Conservation (phyloP, 371 early-diverging fungal genomes). For the Furculomyces boomerangus region DNA sequence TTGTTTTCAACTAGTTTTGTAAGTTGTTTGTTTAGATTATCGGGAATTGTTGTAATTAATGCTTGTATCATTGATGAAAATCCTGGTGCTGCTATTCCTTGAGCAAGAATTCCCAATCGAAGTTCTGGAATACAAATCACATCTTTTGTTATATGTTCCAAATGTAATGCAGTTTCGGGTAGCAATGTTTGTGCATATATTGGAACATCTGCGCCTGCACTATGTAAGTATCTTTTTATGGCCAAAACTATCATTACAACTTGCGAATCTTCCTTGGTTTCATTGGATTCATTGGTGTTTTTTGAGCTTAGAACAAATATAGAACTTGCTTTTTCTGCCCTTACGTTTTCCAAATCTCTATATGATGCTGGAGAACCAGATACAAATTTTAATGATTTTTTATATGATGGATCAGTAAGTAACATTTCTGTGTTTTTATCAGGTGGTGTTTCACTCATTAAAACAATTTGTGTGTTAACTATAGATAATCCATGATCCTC, state of each 20-base stretch:
- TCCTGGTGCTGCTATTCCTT: slow-evolving; percentile 42
- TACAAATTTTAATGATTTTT: slow-evolving; percentile 38
- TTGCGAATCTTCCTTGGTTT: slow-evolving; percentile 31
- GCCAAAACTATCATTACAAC: slow-evolving; percentile 43
- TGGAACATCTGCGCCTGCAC: slow-evolving; percentile 10
- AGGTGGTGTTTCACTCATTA: slow-evolving; percentile 38
- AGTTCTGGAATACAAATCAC: slow-evolving; percentile 50
- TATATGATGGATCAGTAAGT: slow-evolving; percentile 32
- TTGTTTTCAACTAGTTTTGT: slow-evolving; percentile 3
- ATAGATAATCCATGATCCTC: slow-evolving; percentile 36
- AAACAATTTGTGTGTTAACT: slow-evolving; percentile 36
- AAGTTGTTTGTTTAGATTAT: slow-evolving; percentile 21
- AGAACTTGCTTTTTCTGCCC: slow-evolving; percentile 28
- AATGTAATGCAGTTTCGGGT: slow-evolving; percentile 45
- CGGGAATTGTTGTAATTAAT: slow-evolving; percentile 38
- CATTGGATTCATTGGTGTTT: slow-evolving; percentile 16
- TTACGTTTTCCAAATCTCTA: slow-evolving; percentile 24
- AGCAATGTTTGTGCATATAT: slow-evolving; percentile 37
- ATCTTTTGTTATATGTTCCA: slow-evolving; percentile 36
- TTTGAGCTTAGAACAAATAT: slow-evolving; percentile 35
- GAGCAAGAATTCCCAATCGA: slow-evolving; percentile 43
- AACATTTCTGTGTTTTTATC: slow-evolving; percentile 27
- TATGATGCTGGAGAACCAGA: slow-evolving; percentile 38
- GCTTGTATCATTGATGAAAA: slow-evolving; percentile 35
- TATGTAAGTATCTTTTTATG: slow-evolving; percentile 32